Base-by-base conservation (phyloP, 495 filamentous ascomycete species). In the Sordaria brevicollis region DNA sequence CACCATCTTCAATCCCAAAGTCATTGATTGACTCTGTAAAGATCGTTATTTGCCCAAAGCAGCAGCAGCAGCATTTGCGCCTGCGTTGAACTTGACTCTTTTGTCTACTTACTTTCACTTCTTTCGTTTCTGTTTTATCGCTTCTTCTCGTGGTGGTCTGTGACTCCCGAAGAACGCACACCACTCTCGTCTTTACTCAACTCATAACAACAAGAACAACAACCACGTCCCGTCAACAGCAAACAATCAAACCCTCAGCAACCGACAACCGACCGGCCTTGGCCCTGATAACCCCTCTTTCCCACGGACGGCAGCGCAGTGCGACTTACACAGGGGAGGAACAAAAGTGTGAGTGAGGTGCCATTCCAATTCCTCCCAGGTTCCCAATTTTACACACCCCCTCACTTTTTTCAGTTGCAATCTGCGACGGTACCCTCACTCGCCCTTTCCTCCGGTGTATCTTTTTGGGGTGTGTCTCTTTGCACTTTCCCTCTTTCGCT, bases 211-310 rank as follows among this genome's bases (percentile, higher is more conserved):
- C 25, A 7, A n/a, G n/a, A n/a, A 57, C 49, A 29, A 49, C 41
- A 49, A 49, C 19, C 9, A 25, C 21, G 17, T 62, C 25, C 49
- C 25, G 49, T 62, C 49, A 62, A 62, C 49, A 62, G 67, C 69
- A 66, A 72, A 43, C 69, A 65, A 35, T 67, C 62, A 35, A 69
- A n/a, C n/a, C 65, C 17, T 65, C 36, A 66, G 66, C 69, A 67
- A 62, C 67, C 54, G 43, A 70, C 39, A 29, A 65, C 54, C 68
- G 36, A 54, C 71, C 66, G 68, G 65, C 70, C 71, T 43, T 71
- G 69, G 74, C 76, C n/a, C 71, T 68, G 70, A 73, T 72, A 75
- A 62, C 74, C 75, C 76, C 75, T 77, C 72, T 68, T 75, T 75
- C 72, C 74, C 73, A 66, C 73, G 73, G 71, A 77, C 75, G 73